These are phyloP conservation scores for Hypoxylon fragiforme DNA, from an alignment of 495 filamentous ascomycete species.

Conservation along the genomic window DNA sequence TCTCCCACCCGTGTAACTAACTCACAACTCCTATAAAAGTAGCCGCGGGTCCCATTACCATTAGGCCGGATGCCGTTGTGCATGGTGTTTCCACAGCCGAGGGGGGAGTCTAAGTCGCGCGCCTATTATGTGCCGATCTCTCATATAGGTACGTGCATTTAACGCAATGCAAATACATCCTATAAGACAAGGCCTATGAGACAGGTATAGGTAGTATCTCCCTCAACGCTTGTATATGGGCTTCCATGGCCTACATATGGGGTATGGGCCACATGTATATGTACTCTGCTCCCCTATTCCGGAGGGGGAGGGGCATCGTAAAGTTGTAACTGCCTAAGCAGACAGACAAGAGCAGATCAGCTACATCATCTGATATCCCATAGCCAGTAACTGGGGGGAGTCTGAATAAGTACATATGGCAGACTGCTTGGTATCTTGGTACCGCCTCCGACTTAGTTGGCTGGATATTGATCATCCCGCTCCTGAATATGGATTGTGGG, in stretches of 20 bases:
- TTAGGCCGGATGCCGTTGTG: constrained; percentile 21
- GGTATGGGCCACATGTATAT: not conserved
- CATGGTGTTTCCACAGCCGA: constrained; percentile 27
- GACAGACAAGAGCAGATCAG: constrained; percentile 33
- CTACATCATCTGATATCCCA: constrained; percentile 32
- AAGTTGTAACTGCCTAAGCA: constrained; percentile 28
- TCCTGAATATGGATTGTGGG: constrained; percentile 9
- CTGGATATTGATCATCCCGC: constrained; percentile 9
- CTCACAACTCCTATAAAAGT: constrained; percentile 10
- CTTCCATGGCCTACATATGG: not conserved
- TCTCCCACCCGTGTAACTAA: constrained; percentile 22
- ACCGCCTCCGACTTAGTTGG: constrained; percentile 1
- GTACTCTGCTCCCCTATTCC: constrained; percentile 20
- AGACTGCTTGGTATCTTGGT: constrained; percentile 7
- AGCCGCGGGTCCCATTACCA: constrained; percentile 25
- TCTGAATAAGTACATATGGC: too few relatives aligned
- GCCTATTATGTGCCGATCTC: constrained; percentile 23
- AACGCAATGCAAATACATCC: too few relatives aligned
- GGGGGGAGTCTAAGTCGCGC: constrained; percentile 8
- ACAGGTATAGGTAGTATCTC: constrained; percentile 34
- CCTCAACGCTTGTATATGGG: constrained; percentile 26
- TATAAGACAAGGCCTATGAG: too few relatives aligned
- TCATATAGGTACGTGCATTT: constrained; percentile 14
- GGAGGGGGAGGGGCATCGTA: constrained; percentile 19
- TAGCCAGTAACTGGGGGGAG: too few relatives aligned